phyloP scores from a whole-genome alignment of 2,329 filamentous ascomycete genomes.

The Fusarium sp. region DNA sequence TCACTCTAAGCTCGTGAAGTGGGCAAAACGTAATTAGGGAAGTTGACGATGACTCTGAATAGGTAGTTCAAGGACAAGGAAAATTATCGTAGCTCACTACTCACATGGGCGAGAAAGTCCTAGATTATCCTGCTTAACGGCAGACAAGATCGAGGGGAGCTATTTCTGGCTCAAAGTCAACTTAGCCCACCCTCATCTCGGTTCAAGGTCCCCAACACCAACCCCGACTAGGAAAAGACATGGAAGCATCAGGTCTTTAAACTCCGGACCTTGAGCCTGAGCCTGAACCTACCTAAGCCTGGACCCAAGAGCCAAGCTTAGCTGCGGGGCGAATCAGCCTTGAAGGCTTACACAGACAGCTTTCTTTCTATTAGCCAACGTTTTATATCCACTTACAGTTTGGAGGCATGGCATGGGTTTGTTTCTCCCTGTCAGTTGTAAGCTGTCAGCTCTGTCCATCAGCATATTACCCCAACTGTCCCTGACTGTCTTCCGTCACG shows the following conservation, averaged over 20 bases:
- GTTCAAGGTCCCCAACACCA: constrained; percentile 29
- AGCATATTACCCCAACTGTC: constrained; percentile 21
- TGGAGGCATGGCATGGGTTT: not conserved
- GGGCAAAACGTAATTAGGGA: not conserved
- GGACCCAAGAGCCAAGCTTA: constrained; percentile 14
- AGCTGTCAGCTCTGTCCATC: constrained; percentile 16
- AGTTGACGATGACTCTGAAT: not conserved
- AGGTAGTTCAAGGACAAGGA: not conserved
- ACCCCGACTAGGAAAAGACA: constrained; percentile 24
- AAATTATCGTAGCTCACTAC: not conserved
- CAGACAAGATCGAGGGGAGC: constrained; percentile 12
- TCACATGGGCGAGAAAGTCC: not conserved
- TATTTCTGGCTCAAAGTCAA: constrained; percentile 36
- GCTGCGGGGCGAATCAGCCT: constrained; percentile 35
- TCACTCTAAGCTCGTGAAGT: not conserved
- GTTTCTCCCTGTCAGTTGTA: constrained; percentile 1
- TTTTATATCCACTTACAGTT: constrained; percentile 8
- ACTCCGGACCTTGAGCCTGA: constrained; percentile 23
- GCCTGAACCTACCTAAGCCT: not conserved
- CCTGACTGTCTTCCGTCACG: constrained; percentile 8
- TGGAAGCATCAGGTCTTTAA: constrained; percentile 10
- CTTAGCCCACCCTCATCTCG: constrained; percentile 39
- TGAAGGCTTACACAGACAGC: constrained; percentile 26
- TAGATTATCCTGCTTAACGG: constrained; percentile 6
- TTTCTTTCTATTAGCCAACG: constrained; percentile 12